Conservation (phyloP, 768 basidiomycete species). For the Boletellus ananiceps region DNA sequence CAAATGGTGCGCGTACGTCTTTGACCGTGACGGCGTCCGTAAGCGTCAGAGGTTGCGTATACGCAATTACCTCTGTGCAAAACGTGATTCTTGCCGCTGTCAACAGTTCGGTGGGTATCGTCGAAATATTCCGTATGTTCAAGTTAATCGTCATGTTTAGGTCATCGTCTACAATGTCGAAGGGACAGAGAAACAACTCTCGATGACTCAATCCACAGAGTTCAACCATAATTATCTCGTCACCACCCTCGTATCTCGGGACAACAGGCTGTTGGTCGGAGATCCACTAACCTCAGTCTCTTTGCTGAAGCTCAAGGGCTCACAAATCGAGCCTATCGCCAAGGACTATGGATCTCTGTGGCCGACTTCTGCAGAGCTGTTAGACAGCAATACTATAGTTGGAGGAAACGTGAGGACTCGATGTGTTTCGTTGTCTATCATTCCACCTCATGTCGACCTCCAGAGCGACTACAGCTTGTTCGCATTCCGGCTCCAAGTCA, state of each 20-base stretch:
- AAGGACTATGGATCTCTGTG: conserved; percentile 74
- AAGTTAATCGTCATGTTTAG: conserved; percentile 25
- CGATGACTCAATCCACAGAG: conserved; percentile 38
- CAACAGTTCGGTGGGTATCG: conserved; percentile 63
- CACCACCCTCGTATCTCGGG: conserved; percentile 55
- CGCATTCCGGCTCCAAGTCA: conserved; percentile 49
- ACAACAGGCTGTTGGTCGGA: conserved; percentile 58
- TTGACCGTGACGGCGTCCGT: conserved; percentile 37
- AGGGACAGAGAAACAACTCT: conserved; percentile 28
- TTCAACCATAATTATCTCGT: conserved; percentile 87
- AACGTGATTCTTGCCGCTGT: conserved; percentile 62
- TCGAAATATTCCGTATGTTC: not conserved
- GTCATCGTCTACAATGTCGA: conserved; percentile 46
- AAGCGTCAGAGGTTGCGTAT: conserved; percentile 63
- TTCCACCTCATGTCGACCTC: conserved; percentile 7
- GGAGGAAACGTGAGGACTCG: conserved; percentile 63
- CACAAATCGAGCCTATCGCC: conserved; percentile 50
- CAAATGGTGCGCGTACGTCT: conserved; percentile 20
- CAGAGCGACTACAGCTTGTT: conserved; percentile 68
- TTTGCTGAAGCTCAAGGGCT: conserved; percentile 48
- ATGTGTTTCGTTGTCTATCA: not conserved
- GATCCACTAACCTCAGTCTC: conserved; percentile 81
- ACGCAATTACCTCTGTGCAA: conserved; percentile 49
- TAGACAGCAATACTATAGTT: conserved; percentile 53
- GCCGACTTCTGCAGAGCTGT: conserved; percentile 62